phyloP scores from a whole-genome alignment of 73 alveolate species.

The Durusdinium trenchii region DNA sequence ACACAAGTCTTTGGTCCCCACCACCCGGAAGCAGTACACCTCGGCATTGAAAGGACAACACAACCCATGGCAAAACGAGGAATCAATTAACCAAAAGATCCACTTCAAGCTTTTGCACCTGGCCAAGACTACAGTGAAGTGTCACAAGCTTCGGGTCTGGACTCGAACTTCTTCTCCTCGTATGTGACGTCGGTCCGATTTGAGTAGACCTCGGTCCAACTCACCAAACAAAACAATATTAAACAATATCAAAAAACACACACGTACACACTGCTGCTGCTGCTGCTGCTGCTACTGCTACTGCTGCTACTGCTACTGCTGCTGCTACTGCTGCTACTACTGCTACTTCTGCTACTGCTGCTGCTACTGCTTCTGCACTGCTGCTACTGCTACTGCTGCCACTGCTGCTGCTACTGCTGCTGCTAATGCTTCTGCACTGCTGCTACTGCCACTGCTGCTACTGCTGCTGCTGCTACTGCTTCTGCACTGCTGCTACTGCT shows the following conservation, averaged over 20 bases:
- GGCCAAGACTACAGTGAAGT: not conserved
- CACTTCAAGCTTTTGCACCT: not conserved
- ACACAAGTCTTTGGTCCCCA: not conserved
- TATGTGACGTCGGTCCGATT: constrained; percentile 27
- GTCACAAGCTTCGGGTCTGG: not conserved
- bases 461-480: no score
- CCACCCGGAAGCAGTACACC: constrained; percentile 81
- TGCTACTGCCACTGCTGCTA: no score
- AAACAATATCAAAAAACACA: not conserved
- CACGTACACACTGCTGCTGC: not conserved
- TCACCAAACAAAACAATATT: not conserved
- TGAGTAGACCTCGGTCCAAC: constrained; percentile 33
- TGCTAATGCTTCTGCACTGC: no score
- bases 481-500: no score
- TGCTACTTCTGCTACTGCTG: no score
- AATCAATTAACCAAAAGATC: no score
- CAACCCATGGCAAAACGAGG: no score
- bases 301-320: not conserved
- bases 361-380: no score
- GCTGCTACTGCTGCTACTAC: no score
- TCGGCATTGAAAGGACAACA: no score
- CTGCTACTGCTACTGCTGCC: no score
- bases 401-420: no score
- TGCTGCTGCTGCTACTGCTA: not conserved
- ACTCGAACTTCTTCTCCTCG: constrained; percentile 62